These are phyloP conservation scores for Alternaria panax DNA, from an alignment of 2,329 filamentous ascomycete species.

Conservation along the genomic window DNA sequence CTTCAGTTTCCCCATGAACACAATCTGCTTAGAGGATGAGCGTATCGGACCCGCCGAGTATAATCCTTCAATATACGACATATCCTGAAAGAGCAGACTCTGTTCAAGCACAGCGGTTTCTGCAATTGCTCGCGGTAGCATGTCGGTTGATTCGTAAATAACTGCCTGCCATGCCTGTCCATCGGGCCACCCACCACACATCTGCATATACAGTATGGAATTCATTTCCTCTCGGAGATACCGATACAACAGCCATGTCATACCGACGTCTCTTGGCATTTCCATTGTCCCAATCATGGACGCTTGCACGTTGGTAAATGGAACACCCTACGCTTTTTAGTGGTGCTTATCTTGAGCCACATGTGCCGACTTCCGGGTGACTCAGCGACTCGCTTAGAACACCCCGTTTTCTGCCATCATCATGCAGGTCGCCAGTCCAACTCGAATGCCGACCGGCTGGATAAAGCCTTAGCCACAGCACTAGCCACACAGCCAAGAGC, in stretches of 20 bases:
- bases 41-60: conserved; percentile 10
- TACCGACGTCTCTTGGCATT: conserved; percentile 19
- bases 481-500: conserved; percentile 16
- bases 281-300: conserved; percentile 3
- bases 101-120: conserved; percentile 5
- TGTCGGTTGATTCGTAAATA: not conserved
- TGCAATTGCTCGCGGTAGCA: not conserved
- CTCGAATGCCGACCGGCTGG: not conserved
- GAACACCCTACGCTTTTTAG: conserved; percentile 8
- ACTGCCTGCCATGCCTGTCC: not conserved
- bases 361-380: conserved; percentile 17
- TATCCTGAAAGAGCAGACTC: not conserved
- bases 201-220: not conserved
- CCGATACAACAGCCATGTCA: conserved; percentile 15
- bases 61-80: conserved; percentile 3
- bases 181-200: not conserved
- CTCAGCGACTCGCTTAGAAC: conserved; percentile 7
- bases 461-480: conserved; percentile 11
- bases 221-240: conserved; percentile 2
- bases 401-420: not conserved
- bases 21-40: not conserved
- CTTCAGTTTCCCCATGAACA: conserved; percentile 15
- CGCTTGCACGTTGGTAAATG: conserved; percentile 6
- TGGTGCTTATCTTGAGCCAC: conserved; percentile 2
- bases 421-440: not conserved